Percentiles rank a stretch among this genome's conserved stretches.
Evolutionary conservation across 805 yeast species (phyloP).

Genomic region (Hanseniaspora pseudoguilliermondii): DNA sequence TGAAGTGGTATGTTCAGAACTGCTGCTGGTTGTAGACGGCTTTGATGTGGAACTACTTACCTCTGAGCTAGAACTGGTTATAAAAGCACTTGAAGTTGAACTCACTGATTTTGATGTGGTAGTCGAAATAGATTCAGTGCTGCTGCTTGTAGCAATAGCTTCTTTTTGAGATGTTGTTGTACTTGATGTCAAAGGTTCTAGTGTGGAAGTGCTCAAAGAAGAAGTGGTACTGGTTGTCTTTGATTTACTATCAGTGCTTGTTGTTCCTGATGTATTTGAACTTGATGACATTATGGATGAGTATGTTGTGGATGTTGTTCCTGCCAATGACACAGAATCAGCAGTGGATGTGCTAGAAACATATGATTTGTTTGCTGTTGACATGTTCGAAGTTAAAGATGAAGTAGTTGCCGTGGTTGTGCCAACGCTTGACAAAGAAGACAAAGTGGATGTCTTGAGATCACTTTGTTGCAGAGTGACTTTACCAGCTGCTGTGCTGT

Average conservation of each 20-base stretch:
- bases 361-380: too few species aligned
- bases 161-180: neutral
- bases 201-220: neutral
- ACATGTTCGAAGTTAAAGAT: too few species aligned
- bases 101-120: neutral
- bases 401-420: too few species aligned
- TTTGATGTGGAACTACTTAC: neutral
- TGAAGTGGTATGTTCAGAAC: conserved; percentile 7
- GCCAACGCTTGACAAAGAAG: too few species aligned
- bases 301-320: too few species aligned
- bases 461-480: too few species aligned
- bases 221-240: neutral
- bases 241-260: neutral
- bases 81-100: neutral
- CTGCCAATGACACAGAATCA: too few species aligned
- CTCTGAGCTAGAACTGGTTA: neutral
- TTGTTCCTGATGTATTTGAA: too few species aligned
- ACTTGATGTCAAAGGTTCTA: neutral
- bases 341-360: too few species aligned
- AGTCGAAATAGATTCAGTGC: neutral
- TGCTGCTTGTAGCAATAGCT: neutral
- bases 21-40: neutral
- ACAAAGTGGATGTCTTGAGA: too few species aligned
- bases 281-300: too few species aligned
- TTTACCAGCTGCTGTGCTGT: too few species aligned